phyloP scores from a whole-genome alignment of 441 rosid genomes.

The Brassica hybrid region DNA sequence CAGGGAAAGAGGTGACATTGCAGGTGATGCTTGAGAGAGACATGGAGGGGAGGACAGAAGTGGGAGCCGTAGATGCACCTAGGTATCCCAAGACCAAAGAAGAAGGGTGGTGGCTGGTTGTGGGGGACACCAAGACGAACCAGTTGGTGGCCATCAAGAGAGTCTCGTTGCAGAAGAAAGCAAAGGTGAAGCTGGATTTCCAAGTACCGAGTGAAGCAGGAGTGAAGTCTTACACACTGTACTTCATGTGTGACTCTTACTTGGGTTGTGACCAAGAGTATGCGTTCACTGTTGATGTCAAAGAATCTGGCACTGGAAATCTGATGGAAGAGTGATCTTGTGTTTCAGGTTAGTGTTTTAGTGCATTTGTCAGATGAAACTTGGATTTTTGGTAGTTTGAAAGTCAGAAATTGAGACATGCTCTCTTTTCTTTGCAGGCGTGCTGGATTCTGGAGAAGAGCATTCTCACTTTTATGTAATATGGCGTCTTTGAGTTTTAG shows the following conservation, averaged over 20 bases:
- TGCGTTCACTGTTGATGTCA: constrained; percentile 59
- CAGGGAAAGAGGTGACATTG: constrained; percentile 67
- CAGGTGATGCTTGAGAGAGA: constrained; percentile 74
- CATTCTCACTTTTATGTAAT: too few relatives aligned
- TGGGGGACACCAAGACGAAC: constrained; percentile 76
- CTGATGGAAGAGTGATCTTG: constrained; percentile 33
- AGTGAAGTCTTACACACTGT: constrained; percentile 60
- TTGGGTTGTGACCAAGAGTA: constrained; percentile 87
- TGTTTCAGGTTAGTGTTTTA: constrained; percentile 21
- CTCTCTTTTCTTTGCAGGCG: constrained; percentile 13
- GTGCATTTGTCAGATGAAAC: neutral
- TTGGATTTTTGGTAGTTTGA: neutral
- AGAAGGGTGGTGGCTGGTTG: constrained; percentile 97
- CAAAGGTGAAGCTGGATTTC: constrained; percentile 77
- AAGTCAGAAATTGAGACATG: constrained; percentile 1
- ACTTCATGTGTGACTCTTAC: constrained; percentile 86
- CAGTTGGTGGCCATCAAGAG: constrained; percentile 80
- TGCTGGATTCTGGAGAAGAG: neutral
- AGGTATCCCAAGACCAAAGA: constrained; percentile 79
- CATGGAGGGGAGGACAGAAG: constrained; percentile 76
- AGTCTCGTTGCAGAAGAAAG: constrained; percentile 75
- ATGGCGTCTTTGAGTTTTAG: too few relatives aligned
- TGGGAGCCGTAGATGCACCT: constrained; percentile 70
- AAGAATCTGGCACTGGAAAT: constrained; percentile 31
- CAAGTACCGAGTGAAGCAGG: constrained; percentile 67